Base-by-base conservation (phyloP, 2,329 filamentous ascomycete species). In the Diplodia corticola region DNA sequence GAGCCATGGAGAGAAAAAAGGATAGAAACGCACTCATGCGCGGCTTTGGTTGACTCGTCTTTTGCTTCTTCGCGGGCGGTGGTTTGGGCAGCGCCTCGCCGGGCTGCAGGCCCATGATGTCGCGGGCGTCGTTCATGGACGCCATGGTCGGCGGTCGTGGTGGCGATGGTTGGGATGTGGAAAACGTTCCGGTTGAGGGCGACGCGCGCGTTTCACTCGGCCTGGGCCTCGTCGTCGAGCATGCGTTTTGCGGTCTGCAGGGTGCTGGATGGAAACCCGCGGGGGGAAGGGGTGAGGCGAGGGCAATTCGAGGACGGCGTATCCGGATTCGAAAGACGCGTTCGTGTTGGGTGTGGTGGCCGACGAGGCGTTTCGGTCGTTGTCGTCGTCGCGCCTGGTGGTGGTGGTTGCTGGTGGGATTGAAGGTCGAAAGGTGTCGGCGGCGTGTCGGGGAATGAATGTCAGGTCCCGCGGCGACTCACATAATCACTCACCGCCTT, bases 51-150 rank as follows among this genome's bases (percentile, higher is more conserved):
- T 33, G 50, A 24, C 37, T 12, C 26, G 68, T 55, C 64, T 68
- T 68, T 46, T 68, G 59, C 50, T 65, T 66, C 50, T 69, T 70
- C 20, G 63, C 26, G 10, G 61, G 60, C 55, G 51, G 64, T 2
- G 37, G 50, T 50, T 46, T 69, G 44, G 22, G 54, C 64, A 59
- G 60, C 40, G 30, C 60, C 20, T 53, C 55, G 24, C 51, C 55
- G 63, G 50, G 63, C 50, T 64, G 49, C 22, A 70, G 49, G 60
- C 69, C 69, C 65, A 70, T 67, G 59, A 70, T 67, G 44, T 70
- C 69, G 37, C 61, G 68, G 54, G 69, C 66, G 63, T 70, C 69
- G 64, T 69, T 69, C 30, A 65, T 65, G 40, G 68, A 68, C 35
- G 69, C 69, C 69, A 70, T 70, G 3, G 20, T 20, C n/a, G 28